A percentile compares a stretch with the other conserved stretches of the same genome.
Evolutionary conservation across 1,284 basidiomycete genomes (phyloP).

Genomic region (Boletus mariae): DNA sequence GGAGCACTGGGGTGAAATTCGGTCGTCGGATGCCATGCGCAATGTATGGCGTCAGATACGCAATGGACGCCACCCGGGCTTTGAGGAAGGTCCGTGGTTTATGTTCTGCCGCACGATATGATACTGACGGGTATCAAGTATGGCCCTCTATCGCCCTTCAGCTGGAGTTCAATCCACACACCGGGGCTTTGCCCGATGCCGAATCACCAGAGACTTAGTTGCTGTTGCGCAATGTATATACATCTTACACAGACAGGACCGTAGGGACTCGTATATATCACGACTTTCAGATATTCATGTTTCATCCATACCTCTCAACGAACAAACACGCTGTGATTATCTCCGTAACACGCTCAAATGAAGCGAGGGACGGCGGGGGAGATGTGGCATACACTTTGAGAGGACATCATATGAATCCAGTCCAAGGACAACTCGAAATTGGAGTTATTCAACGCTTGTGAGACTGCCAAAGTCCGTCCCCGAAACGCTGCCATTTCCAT

Average conservation of each 20-base stretch:
- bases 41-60: conserved; percentile 82
- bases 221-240: not conserved
- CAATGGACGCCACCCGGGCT: conserved; percentile 76
- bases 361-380: not conserved
- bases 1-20: conserved; percentile 78
- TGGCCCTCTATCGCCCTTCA: conserved; percentile 64
- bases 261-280: conserved; percentile 7
- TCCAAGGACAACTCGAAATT: not conserved
- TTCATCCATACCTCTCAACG: not conserved
- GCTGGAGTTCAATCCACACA: conserved; percentile 53
- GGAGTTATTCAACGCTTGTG: conserved; percentile 53
- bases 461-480: conserved; percentile 52
- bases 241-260: conserved; percentile 3
- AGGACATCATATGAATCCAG: not conserved
- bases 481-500: conserved; percentile 39
- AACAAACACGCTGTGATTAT: not conserved
- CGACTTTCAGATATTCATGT: not conserved
- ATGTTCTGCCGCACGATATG: not conserved
- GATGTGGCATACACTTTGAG: not conserved
- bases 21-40: conserved; percentile 75
- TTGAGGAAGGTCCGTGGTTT: conserved; percentile 61
- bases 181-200: conserved; percentile 14
- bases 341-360: not conserved
- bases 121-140: conserved; percentile 38
- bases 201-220: conserved; percentile 22